These are phyloP conservation scores for Tubosaeta sp. DNA, from an alignment of 768 basidiomycete genomes.

Conservation along the genomic window DNA sequence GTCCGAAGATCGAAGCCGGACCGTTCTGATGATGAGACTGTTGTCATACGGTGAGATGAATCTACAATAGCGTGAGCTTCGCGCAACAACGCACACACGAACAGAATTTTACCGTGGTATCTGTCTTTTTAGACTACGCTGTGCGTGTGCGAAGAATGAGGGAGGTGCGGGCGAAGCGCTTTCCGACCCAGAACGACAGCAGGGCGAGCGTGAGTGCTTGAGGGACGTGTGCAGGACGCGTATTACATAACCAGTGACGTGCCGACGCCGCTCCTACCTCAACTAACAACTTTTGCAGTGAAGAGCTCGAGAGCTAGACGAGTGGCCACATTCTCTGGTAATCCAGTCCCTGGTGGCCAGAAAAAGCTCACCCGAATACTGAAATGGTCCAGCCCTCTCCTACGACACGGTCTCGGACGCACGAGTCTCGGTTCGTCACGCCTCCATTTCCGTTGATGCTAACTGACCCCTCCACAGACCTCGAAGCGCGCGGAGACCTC, in stretches of 20 bases:
- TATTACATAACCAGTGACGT: too few species aligned
- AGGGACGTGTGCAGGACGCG: too few species aligned
- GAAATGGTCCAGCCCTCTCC: conserved; percentile 37
- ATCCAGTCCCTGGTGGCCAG: conserved; percentile 18
- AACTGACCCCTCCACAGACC: conserved; percentile 39
- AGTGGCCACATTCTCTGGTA: background rate
- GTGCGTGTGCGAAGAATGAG: too few species aligned
- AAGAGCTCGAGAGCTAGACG: conserved; percentile 33
- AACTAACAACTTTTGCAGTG: conserved; percentile 8
- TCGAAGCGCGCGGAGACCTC: conserved; percentile 83
- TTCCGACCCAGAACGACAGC: too few species aligned
- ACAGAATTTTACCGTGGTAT: conserved; percentile 15
- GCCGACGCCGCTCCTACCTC: conserved; percentile 22
- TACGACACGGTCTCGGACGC: conserved; percentile 72
- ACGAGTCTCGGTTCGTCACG: conserved; percentile 66
- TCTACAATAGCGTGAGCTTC: conserved; percentile 36
- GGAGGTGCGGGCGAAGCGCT: too few species aligned
- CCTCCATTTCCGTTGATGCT: background rate
- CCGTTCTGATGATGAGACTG: conserved; percentile 13
- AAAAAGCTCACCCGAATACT: conserved; percentile 47
- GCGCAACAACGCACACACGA: background rate
- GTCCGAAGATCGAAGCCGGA: conserved; percentile 37
- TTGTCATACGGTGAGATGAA: conserved; percentile 73
- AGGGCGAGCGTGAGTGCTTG: too few species aligned
- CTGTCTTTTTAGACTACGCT: too few species aligned